Conservation (phyloP, 345 rosid genomes). For the Populus alba region DNA sequence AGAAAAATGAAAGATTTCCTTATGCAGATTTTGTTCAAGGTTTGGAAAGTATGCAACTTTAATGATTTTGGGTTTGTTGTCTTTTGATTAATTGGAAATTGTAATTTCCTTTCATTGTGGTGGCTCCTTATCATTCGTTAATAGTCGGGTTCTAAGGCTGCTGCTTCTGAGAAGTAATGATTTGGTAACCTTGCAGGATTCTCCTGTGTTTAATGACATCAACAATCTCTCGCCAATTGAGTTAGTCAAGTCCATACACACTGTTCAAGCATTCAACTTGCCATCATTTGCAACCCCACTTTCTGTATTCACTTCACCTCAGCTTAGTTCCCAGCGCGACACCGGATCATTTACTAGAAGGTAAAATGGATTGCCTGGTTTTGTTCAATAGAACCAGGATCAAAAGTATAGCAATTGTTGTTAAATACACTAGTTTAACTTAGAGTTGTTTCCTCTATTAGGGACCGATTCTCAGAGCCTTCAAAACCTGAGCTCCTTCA, state of each 20-base stretch:
- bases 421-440: not conserved
- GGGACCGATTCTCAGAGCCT: slow-evolving; percentile 37
- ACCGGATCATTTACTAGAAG: slow-evolving; percentile 43
- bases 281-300: slow-evolving; percentile 50
- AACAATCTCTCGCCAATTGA: slow-evolving; percentile 61
- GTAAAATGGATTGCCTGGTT: slow-evolving; percentile 21
- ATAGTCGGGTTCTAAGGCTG: not conserved
- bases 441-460: slow-evolving; percentile 18
- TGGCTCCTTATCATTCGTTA: not conserved
- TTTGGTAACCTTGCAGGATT: slow-evolving; percentile 46
- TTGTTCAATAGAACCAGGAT: not conserved
- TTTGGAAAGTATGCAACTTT: not conserved
- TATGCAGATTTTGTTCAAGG: not conserved
- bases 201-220: slow-evolving; percentile 67
- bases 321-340: slow-evolving; percentile 34
- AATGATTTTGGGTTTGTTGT: not conserved
- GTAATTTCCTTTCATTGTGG: not conserved
- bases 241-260: slow-evolving; percentile 34
- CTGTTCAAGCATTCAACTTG: slow-evolving; percentile 32
- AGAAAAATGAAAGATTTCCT: not conserved
- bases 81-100: not conserved
- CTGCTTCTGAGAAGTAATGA: not conserved
- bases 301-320: slow-evolving; percentile 47
- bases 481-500: slow-evolving; percentile 25
- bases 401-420: not conserved